These are phyloP conservation scores for Aspergillus sp. DNA, from an alignment of 2,329 filamentous ascomycete species.

Conservation along the genomic window DNA sequence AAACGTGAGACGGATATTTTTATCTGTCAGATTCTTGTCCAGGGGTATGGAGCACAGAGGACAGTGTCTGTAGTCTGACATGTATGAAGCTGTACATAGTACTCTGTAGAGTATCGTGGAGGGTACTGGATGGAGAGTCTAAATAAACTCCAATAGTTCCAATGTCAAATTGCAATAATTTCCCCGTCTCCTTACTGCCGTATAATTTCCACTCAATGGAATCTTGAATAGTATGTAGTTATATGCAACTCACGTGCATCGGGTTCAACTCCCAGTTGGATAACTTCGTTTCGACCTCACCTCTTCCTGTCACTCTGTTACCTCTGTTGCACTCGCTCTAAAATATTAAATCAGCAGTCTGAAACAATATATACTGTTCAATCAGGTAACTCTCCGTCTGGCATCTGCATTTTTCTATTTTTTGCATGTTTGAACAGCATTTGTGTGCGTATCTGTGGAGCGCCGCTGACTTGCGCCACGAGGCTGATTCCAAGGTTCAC, in stretches of 20 bases:
- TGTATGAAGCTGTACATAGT: background rate
- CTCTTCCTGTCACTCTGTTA: no score
- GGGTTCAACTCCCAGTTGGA: no score
- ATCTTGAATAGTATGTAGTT: no score
- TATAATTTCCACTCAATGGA: no score
- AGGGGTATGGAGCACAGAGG: background rate
- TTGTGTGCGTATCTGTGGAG: background rate
- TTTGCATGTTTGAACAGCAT: background rate
- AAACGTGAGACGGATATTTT: background rate
- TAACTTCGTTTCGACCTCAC: no score
- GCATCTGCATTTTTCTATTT: background rate
- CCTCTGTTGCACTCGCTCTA: no score
- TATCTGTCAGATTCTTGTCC: background rate
- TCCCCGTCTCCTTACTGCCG: no score
- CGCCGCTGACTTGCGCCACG: conserved; percentile 5
- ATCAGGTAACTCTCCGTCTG: no score
- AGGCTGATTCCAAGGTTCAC: conserved; percentile 20
- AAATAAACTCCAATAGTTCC: background rate
- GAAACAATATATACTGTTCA: no score
- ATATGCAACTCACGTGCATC: no score
- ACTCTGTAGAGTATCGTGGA: background rate
- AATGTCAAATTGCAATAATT: background rate
- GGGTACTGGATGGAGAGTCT: background rate
- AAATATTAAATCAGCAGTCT: no score
- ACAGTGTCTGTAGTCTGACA: background rate